Base-by-base conservation (phyloP, 1,284 basidiomycete species). In the Sparassis latifolia region DNA sequence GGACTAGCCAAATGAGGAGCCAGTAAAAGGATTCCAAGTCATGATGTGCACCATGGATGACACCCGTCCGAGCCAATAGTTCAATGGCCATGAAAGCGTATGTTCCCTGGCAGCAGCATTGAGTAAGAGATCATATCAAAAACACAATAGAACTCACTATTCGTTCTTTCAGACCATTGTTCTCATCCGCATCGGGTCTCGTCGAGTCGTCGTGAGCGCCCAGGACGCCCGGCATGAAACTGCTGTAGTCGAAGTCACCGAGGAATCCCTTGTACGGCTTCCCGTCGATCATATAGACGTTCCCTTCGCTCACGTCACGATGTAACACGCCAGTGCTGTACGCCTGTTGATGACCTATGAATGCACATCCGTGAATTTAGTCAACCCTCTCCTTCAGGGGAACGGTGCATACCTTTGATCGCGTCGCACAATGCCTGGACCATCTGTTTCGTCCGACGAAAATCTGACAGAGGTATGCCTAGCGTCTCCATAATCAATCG, bases 21-120 rank as follows among this genome's bases (percentile, higher is more conserved):
- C 58, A 59, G 46, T 45, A 52, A 50, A 52, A 55, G 0, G 55
- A 55, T 28, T 59, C 58, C 3, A 59, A 47, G 32, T 59, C 58
- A 30, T 59, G 58, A 3, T 45, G 31, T 1, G 33, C 42, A 3
- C 45, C 32, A 20, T 59, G 55, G 1, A 47, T 32, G 6, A 37
- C n/a, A 4, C 3, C n/a, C 20, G 1, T 20, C 10, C 37, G 31
- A n/a, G 35, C n/a, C 3, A 48, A 35, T 0, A 53, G 32, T 27
- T 48, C 48, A 10, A 53, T 12, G 3, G 53, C 52, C 42, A 59
- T 57, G 48, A 55, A 57, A 39, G 50, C 49, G 10, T 44, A 48
- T 1, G 58, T 59, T 10, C 53, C 57, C 57, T 58, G 5, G 3
- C 10, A 28, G 5, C 7, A 10, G 12, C 31, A 33, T 20, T 10